These are phyloP conservation scores for Verticillium isaacii DNA, from an alignment of 2,329 filamentous ascomycete species.

Conservation along the genomic window DNA sequence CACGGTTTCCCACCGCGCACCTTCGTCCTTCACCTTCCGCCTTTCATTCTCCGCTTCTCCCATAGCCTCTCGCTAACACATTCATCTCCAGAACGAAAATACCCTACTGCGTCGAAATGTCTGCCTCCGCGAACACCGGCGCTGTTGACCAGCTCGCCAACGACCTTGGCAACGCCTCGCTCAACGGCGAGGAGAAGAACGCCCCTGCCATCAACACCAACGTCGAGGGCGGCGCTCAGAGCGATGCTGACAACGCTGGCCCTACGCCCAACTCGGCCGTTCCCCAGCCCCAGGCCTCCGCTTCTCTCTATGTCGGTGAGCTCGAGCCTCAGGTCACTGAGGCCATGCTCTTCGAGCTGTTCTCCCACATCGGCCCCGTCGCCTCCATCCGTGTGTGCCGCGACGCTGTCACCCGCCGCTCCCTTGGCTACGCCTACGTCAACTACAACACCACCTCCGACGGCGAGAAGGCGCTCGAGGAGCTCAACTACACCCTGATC, in stretches of 20 bases:
- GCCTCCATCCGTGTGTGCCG: conserved; percentile 99
- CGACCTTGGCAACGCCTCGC: conserved; percentile 68
- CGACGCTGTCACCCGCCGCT: conserved; percentile 96
- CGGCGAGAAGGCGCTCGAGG: conserved; percentile 96
- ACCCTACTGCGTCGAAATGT: conserved; percentile 43
- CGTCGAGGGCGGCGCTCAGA: conserved; percentile 47
- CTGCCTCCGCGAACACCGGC: conserved; percentile 51
- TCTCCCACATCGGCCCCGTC: conserved; percentile 98
- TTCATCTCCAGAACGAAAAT: background rate
- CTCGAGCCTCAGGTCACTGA: conserved; percentile 97
- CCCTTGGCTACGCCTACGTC: conserved; percentile 98
- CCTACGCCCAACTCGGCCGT: conserved; percentile 70
- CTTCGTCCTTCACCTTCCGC: background rate
- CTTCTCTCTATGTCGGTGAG: conserved; percentile 98
- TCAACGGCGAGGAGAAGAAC: conserved; percentile 63
- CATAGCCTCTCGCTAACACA: background rate
- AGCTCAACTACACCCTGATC: conserved; percentile 99
- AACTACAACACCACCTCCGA: conserved; percentile 99
- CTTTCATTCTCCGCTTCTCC: background rate
- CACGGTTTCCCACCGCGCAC: background rate
- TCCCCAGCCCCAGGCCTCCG: conserved; percentile 82
- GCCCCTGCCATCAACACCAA: conserved; percentile 69
- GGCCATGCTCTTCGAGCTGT: conserved; percentile 99
- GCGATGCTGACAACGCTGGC: conserved; percentile 58
- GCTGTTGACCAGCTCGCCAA: conserved; percentile 76